Evolutionary conservation across 2,329 filamentous ascomycete genomes (phyloP), one percentile per base, ranked within the genome.

Genomic region (Leptosphaerulina australis): DNA sequence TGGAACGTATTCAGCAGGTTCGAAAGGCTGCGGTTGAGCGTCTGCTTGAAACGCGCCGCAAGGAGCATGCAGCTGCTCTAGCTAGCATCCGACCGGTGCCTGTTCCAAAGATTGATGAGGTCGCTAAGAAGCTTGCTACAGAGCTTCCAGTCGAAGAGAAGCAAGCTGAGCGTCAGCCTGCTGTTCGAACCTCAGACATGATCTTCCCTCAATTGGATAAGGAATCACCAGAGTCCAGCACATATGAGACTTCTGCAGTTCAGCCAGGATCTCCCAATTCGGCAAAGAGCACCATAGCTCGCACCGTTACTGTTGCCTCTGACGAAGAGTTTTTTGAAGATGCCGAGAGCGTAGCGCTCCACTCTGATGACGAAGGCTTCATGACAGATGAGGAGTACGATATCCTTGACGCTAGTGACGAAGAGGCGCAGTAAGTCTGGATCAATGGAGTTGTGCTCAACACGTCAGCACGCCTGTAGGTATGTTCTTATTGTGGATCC

Each of bases 341-440:
- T 64, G 79, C 81, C 40, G 82, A 83, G 59, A 83, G 80, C 58
- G 76, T 85, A 50, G 78, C 81, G 6, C 70, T 78, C 38, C 64
- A 71, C 35, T 74, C 73, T 15, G 83, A 84, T n/a, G 86, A 87
- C 36, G 85, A 88, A 53, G 89, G 87, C 10, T 97, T 96, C 80
- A 77, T 96, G 79, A 97, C 94, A 0, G 94, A 99, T 58, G 94
- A 97, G 73, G 94, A 99, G 76, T 99, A 97, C 72, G 94, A 99
- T 67, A 92, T 97, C 59, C 84, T 97, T 35, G 91, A 97, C 76
- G 93, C 91, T 33, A 96, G 90, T 51, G 93, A 97, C 61, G 90
- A 96, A 72, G 93, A 97, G 48, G 61, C 64, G 53, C 50, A 45
- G 34, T 64, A 49, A 43, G 40, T 22, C n/a, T n/a, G n/a, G n/a